phyloP scores from a whole-genome alignment of 306 rosid genomes.

The Casuarina glauca region DNA sequence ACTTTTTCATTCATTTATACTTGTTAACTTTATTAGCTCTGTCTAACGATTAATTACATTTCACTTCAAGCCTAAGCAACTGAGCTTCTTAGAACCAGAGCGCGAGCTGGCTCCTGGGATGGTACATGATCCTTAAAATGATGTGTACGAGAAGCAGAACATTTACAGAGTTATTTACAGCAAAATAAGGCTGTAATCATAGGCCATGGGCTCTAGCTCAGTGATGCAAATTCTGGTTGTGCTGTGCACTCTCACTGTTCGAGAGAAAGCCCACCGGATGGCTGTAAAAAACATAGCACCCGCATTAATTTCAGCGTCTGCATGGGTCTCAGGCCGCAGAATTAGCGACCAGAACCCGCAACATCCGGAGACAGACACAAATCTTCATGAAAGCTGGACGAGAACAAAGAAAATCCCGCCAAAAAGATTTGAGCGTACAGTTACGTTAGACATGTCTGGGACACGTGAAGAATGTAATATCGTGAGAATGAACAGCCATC shows the following conservation, averaged over 20 bases:
- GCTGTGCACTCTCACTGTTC: not conserved
- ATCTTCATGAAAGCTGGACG: too few relatives aligned
- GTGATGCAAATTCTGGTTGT: not conserved
- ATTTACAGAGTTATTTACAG: too few relatives aligned
- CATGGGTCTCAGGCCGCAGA: not conserved
- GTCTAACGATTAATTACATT: slow-evolving; percentile 2
- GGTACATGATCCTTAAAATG: too few relatives aligned
- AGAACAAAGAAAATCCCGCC: not conserved
- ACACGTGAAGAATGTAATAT: slow-evolving; percentile 26
- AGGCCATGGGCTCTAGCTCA: not conserved
- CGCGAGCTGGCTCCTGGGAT: too few relatives aligned
- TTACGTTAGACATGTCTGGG: not conserved
- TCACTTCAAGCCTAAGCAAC: slow-evolving; percentile 6
- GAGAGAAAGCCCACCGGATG: not conserved
- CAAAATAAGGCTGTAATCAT: not conserved
- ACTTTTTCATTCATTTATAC: slow-evolving; percentile 22
- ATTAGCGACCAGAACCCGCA: not conserved
- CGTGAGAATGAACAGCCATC: slow-evolving; percentile 35
- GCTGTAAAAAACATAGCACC: not conserved
- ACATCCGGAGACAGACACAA: not conserved
- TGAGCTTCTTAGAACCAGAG: not conserved
- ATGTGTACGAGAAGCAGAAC: too few relatives aligned
- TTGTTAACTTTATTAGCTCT: slow-evolving; percentile 11
- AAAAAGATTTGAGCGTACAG: not conserved
- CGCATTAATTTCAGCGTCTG: not conserved